phyloP scores from a whole-genome alignment of 2,329 filamentous ascomycete genomes.

The Trichophyton schoenleinii region DNA sequence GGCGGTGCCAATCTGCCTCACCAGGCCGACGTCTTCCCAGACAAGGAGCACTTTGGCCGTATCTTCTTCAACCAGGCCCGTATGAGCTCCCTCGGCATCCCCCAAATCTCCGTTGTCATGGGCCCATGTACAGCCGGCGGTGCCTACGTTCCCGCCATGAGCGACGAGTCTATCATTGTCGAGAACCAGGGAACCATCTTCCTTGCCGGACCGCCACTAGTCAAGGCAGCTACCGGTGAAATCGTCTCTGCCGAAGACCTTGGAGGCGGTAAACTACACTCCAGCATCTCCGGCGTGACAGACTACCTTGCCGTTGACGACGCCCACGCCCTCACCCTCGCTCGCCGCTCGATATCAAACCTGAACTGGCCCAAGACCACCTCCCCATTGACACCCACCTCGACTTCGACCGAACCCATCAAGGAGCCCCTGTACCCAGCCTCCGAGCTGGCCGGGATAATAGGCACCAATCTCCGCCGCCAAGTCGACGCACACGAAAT shows the following conservation, averaged over 20 bases:
- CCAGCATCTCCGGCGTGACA: conserved; percentile 79
- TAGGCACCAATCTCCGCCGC: conserved; percentile 75
- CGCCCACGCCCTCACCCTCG: conserved; percentile 77
- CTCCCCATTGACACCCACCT: conserved; percentile 19
- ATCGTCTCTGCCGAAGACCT: conserved; percentile 82
- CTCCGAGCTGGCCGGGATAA: conserved; percentile 73
- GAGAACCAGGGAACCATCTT: conserved; percentile 95
- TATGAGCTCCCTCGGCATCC: conserved; percentile 80
- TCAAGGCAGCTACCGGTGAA: conserved; percentile 92
- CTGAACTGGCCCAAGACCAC: conserved; percentile 65
- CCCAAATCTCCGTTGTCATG: conserved; percentile 93
- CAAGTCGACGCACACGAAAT: conserved; percentile 80
- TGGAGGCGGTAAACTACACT: conserved; percentile 80
- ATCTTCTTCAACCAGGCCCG: conserved; percentile 97
- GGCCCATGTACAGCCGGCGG: conserved; percentile 91
- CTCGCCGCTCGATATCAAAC: conserved; percentile 70
- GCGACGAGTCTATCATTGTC: conserved; percentile 93
- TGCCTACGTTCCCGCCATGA: conserved; percentile 94
- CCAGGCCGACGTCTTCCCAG: conserved; percentile 91
- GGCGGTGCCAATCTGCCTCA: conserved; percentile 91
- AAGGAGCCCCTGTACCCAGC: conserved; percentile 70
- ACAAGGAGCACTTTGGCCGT: conserved; percentile 86
- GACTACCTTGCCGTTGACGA: conserved; percentile 94
- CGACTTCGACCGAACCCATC: conserved; percentile 31
- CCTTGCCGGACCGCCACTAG: conserved; percentile 81